These are phyloP conservation scores for Candida qinlingensis DNA, from an alignment of 805 yeast species.

Conservation along the genomic window DNA sequence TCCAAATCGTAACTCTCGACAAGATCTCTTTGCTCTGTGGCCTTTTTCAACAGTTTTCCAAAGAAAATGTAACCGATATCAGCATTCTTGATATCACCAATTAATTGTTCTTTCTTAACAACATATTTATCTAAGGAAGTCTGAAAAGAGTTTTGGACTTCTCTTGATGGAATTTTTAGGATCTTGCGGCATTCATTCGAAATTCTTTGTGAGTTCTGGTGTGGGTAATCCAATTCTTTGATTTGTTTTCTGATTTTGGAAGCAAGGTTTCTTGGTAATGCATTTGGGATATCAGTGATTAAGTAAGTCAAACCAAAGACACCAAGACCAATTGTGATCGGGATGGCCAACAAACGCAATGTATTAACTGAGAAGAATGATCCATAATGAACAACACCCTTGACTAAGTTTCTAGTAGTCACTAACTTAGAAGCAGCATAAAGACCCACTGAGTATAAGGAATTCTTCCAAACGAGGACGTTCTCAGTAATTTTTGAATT, in stretches of 20 bases:
- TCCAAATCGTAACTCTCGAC: slow-evolving; percentile 42
- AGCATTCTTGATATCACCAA: slow-evolving; percentile 47
- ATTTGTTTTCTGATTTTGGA: slow-evolving; percentile 61
- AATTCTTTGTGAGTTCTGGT: slow-evolving; percentile 69
- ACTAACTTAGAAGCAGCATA: slow-evolving; percentile 25
- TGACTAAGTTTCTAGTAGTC: slow-evolving; percentile 34
- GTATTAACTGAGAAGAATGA: slow-evolving; percentile 31
- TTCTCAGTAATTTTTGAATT: slow-evolving; percentile 24
- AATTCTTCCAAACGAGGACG: slow-evolving; percentile 26
- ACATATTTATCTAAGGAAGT: slow-evolving; percentile 56
- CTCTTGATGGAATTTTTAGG: slow-evolving; percentile 74
- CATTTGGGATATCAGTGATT: slow-evolving; percentile 78
- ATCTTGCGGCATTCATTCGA: slow-evolving; percentile 81
- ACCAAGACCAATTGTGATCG: slow-evolving; percentile 44
- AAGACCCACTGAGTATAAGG: slow-evolving; percentile 25
- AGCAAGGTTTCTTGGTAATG: slow-evolving; percentile 80
- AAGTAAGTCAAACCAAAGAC: slow-evolving; percentile 57
- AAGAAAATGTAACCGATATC: slow-evolving; percentile 54
- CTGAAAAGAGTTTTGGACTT: slow-evolving; percentile 68
- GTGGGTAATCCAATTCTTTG: slow-evolving; percentile 68
- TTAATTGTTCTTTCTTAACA: slow-evolving; percentile 50
- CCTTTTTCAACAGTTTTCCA: slow-evolving; percentile 40
- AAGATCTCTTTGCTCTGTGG: slow-evolving; percentile 35
- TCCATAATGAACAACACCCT: slow-evolving; percentile 31
- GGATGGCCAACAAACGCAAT: slow-evolving; percentile 45